Percentiles rank a stretch among this genome's conserved stretches.
Evolutionary conservation across 331 rosid genomes (phyloP).

Genomic region (Saraca asoca): DNA sequence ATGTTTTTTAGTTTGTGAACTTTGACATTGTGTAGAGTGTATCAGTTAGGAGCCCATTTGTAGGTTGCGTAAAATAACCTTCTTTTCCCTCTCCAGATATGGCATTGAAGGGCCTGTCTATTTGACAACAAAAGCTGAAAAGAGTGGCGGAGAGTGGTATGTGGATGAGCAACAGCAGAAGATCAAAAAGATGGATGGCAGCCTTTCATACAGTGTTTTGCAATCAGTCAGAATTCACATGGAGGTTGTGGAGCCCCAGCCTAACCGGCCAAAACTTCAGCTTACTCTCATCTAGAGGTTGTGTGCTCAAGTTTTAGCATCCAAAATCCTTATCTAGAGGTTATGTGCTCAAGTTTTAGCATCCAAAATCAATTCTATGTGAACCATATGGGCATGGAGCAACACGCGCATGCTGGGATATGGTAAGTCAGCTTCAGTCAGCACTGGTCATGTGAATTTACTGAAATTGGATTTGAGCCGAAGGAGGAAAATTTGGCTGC

Average conservation of each 20-base stretch:
- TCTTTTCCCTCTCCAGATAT: conserved; percentile 44
- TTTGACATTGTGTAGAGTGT: too few species aligned
- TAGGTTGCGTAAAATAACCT: background rate
- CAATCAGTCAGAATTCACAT: conserved; percentile 71
- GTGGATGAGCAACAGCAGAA: conserved; percentile 84
- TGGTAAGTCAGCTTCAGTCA: conserved; percentile 17
- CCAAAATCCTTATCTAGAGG: conserved; percentile 59
- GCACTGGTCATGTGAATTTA: background rate
- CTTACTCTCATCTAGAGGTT: conserved; percentile 59
- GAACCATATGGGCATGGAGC: background rate
- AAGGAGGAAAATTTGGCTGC: background rate
- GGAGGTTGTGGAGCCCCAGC: conserved; percentile 98
- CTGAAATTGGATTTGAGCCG: background rate
- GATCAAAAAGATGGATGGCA: conserved; percentile 87
- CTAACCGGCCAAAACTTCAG: conserved; percentile 85
- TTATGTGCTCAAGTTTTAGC: background rate
- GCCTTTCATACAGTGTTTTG: conserved; percentile 64
- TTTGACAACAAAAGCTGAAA: conserved; percentile 65
- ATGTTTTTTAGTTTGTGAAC: too few species aligned
- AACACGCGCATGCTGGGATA: conserved; percentile 2
- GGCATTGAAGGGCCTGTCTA: conserved; percentile 96
- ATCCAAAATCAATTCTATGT: too few species aligned
- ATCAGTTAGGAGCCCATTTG: background rate
- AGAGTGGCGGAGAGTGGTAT: conserved; percentile 88
- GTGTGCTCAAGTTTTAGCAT: background rate